Percentiles rank a stretch among this genome's conserved stretches.
phyloP scores from a whole-genome alignment of 2,329 filamentous ascomycete genomes.

The Sphaerulina musiva region DNA sequence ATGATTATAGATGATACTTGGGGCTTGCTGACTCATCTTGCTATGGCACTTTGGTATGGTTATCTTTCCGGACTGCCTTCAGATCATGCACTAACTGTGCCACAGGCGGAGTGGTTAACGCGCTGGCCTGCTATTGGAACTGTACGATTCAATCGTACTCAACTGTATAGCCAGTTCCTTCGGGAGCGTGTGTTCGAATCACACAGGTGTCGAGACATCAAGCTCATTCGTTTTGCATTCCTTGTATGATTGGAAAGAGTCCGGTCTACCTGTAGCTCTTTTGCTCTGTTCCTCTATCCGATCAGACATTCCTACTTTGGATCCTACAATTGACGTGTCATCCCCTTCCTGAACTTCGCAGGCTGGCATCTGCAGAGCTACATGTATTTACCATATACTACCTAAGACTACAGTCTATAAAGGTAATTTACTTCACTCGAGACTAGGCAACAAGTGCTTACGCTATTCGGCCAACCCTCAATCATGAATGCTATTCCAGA shows the following conservation, averaged over 20 bases:
- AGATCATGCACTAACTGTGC: not conserved
- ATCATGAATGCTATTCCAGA: no score
- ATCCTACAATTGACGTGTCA: no score
- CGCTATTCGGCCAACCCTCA: no score
- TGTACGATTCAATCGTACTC: slow-evolving; percentile 6
- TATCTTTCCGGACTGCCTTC: not conserved
- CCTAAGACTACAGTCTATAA: no score
- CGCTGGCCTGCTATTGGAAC: slow-evolving; percentile 19
- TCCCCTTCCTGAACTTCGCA: no score
- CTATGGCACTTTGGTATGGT: slow-evolving; percentile 8
- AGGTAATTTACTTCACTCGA: no score
- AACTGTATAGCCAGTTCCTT: slow-evolving; percentile 17
- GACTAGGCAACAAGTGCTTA: no score
- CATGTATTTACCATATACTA: no score
- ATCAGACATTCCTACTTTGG: no score
- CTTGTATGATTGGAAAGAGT: not conserved
- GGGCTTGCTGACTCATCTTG: not conserved
- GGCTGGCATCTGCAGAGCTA: no score
- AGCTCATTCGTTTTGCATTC: slow-evolving; percentile 1
- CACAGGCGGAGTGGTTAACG: slow-evolving; percentile 10
- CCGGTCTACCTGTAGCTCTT: no score
- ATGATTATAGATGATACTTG: not conserved
- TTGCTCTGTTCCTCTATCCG: no score
- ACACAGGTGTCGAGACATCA: slow-evolving; percentile 18
- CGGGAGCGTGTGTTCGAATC: slow-evolving; percentile 20